These are phyloP conservation scores for Penicillium lividum DNA, from an alignment of 495 filamentous ascomycete species.

Conservation along the genomic window DNA sequence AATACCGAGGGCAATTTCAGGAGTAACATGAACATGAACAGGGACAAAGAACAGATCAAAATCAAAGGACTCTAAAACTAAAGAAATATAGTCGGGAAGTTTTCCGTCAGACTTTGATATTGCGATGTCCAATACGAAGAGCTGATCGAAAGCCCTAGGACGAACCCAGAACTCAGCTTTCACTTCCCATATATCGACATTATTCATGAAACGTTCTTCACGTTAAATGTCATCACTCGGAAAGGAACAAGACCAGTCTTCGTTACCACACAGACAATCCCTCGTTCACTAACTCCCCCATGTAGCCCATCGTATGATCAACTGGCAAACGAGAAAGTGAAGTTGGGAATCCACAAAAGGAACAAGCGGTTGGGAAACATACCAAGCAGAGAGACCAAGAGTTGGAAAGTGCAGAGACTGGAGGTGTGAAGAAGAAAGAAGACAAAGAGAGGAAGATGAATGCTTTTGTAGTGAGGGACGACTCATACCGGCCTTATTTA, in stretches of 20 bases:
- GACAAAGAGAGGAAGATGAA: background rate
- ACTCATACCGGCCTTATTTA: no score
- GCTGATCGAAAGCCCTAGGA: background rate
- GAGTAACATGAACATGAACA: no score
- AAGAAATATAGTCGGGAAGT: no score
- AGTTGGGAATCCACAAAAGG: background rate
- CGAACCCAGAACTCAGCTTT: background rate
- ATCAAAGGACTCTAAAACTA: no score
- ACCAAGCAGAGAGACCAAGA: background rate
- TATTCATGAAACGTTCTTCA: no score
- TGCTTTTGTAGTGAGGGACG: no score
- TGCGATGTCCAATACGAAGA: background rate
- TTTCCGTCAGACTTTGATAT: no score
- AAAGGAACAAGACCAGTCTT: background rate
- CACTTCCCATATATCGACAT: background rate
- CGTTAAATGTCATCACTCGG: background rate
- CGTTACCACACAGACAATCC: slow-evolving; percentile 2
- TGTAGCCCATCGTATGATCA: background rate
- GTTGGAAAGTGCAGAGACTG: background rate
- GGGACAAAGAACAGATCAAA: no score
- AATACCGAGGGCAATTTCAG: background rate
- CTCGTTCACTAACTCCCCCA: background rate
- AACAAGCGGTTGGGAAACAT: background rate
- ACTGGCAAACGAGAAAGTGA: background rate
- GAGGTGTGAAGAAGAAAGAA: background rate